Evolutionary conservation across 1,284 basidiomycete species (phyloP).

Genomic region (Leccinum angustisporum): DNA sequence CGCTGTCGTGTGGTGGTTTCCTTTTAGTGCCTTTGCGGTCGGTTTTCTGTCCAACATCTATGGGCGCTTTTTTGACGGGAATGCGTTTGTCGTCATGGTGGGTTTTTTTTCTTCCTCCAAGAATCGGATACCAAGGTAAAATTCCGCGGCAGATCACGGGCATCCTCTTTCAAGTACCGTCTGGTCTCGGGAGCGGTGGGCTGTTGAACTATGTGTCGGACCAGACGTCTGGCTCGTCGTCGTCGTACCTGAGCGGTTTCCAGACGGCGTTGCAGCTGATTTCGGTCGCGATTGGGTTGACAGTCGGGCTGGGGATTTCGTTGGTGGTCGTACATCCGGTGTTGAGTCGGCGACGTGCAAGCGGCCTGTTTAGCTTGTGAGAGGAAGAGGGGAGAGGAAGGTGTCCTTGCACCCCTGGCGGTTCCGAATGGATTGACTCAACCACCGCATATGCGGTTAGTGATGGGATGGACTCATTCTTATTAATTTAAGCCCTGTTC

Average conservation of each 20-base stretch:
- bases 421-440: background rate
- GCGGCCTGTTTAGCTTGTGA: conserved; percentile 45
- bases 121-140: background rate
- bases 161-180: conserved; percentile 86
- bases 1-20: background rate
- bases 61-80: conserved; percentile 76
- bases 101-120: conserved; percentile 16
- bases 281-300: conserved; percentile 61
- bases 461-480: background rate
- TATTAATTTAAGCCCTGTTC: background rate
- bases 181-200: conserved; percentile 82
- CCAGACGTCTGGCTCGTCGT: conserved; percentile 47
- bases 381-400: background rate
- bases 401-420: background rate
- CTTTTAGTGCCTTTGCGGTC: conserved; percentile 71
- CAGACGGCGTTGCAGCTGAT: conserved; percentile 65
- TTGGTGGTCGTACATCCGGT: conserved; percentile 60
- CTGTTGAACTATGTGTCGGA: conserved; percentile 74
- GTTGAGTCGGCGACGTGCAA: conserved; percentile 53
- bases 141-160: conserved; percentile 59
- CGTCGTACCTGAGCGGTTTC: conserved; percentile 65
- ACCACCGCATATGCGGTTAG: background rate
- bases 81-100: conserved; percentile 79
- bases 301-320: conserved; percentile 71
- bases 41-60: conserved; percentile 84